A percentile compares a stretch with the other conserved stretches of the same genome.
phyloP scores from a whole-genome alignment of 495 filamentous ascomycete genomes.

The Xylona heveae region DNA sequence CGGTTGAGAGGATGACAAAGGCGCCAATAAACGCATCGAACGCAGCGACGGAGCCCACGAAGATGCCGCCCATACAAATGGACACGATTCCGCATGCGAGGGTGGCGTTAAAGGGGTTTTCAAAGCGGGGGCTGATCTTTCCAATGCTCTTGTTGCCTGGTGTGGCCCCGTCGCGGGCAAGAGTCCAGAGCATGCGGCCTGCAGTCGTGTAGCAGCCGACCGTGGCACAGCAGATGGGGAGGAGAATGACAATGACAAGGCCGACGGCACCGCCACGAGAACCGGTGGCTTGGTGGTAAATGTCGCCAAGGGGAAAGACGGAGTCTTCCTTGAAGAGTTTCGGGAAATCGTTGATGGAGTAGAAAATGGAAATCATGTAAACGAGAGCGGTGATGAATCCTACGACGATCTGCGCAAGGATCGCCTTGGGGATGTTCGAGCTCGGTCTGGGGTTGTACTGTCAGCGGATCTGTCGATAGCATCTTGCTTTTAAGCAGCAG shows the following conservation, averaged over 20 bases:
- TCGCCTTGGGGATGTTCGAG: constrained; percentile 19
- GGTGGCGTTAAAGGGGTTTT: not conserved
- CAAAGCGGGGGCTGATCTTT: not conserved
- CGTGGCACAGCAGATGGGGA: constrained; percentile 36
- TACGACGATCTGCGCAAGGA: constrained; percentile 32
- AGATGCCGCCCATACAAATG: constrained; percentile 2
- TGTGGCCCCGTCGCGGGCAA: constrained; percentile 45
- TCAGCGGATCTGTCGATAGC: constrained; percentile 4
- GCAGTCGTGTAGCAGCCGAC: constrained; percentile 53
- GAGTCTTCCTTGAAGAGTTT: constrained; percentile 23
- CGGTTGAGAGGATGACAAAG: constrained; percentile 4
- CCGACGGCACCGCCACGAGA: constrained; percentile 35
- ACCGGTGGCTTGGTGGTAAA: constrained; percentile 60
- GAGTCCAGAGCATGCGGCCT: constrained; percentile 71
- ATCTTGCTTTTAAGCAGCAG: constrained; percentile 16
- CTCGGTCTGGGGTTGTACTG: not conserved
- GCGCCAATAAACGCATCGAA: constrained; percentile 4
- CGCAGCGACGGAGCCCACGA: constrained; percentile 2
- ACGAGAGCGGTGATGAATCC: constrained; percentile 29
- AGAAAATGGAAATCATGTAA: constrained; percentile 46
- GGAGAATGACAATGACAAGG: constrained; percentile 46
- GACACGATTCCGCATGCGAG: not conserved
- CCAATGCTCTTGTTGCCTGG: constrained; percentile 11
- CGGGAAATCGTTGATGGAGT: constrained; percentile 33
- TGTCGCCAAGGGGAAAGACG: constrained; percentile 55